These are phyloP conservation scores for Stephania yunnanensis DNA, from an alignment of 164 flowering plant genomes.

Conservation along the genomic window DNA sequence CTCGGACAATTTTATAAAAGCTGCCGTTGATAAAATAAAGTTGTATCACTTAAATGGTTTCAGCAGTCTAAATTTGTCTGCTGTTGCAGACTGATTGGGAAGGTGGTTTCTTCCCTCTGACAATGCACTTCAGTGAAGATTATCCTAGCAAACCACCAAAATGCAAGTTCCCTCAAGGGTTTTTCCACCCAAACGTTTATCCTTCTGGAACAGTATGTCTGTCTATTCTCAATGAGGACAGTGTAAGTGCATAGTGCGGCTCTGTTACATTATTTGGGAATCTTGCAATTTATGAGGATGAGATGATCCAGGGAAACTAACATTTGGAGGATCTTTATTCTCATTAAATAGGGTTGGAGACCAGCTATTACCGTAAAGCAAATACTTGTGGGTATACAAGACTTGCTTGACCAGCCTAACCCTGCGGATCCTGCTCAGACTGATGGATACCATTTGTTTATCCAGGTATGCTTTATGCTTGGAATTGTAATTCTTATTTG, in stretches of 20 bases:
- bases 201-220: conserved; percentile 98
- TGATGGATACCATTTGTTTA: conserved; percentile 86
- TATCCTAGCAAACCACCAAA: conserved; percentile 97
- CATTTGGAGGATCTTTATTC: background rate
- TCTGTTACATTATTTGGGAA: background rate
- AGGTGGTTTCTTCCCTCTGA: conserved; percentile 75
- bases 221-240: conserved; percentile 91
- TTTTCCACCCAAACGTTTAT: conserved; percentile 95
- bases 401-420: conserved; percentile 84
- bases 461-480: conserved; percentile 45
- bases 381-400: conserved; percentile 88
- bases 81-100: conserved; percentile 92
- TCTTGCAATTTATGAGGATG: background rate
- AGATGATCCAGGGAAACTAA: background rate
- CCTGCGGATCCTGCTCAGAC: conserved; percentile 95
- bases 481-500: background rate
- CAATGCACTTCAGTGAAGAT: conserved; percentile 79
- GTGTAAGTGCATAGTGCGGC: conserved; percentile 47
- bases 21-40: background rate
- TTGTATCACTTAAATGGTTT: background rate
- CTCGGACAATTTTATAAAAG: background rate
- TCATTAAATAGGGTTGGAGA: conserved; percentile 71
- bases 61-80: background rate
- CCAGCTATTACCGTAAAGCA: conserved; percentile 98
- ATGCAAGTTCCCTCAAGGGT: conserved; percentile 89